Conservation (phyloP, 306 rosid species). For the Pterocarpus macrocarpus region DNA sequence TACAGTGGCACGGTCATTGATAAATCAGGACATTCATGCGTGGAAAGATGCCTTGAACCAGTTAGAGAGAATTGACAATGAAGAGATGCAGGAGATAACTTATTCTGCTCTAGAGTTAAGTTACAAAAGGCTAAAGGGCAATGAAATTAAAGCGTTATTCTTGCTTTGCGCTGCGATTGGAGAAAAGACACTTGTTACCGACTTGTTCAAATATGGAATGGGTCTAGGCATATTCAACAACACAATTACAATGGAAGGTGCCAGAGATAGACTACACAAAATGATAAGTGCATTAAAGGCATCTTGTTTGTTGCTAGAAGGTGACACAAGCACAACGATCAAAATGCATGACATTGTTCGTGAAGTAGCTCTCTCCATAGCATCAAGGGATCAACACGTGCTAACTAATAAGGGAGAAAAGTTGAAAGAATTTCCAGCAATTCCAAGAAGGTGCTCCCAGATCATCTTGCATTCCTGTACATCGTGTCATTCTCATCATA, state of each 20-base stretch:
- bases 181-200: rapidly evolving
- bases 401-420: too few species aligned
- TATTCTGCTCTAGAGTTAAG: conserved; percentile 18
- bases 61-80: background rate
- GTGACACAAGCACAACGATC: rapidly evolving
- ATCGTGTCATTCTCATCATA: too few species aligned
- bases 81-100: background rate
- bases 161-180: background rate
- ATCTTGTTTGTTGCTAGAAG: conserved; percentile 17
- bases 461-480: background rate
- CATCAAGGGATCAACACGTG: background rate
- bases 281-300: background rate
- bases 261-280: background rate
- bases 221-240: conserved; percentile 29
- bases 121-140: background rate
- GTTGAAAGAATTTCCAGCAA: background rate
- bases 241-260: background rate
- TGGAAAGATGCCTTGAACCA: conserved; percentile 2
- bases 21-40: background rate
- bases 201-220: conserved; percentile 1
- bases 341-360: conserved; percentile 38
- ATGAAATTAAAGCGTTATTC: conserved; percentile 7
- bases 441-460: background rate
- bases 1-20: background rate
- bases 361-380: conserved; percentile 12